Evolutionary conservation across 2,329 filamentous ascomycete genomes (phyloP).

Genomic region (Magnaporthales sp.): DNA sequence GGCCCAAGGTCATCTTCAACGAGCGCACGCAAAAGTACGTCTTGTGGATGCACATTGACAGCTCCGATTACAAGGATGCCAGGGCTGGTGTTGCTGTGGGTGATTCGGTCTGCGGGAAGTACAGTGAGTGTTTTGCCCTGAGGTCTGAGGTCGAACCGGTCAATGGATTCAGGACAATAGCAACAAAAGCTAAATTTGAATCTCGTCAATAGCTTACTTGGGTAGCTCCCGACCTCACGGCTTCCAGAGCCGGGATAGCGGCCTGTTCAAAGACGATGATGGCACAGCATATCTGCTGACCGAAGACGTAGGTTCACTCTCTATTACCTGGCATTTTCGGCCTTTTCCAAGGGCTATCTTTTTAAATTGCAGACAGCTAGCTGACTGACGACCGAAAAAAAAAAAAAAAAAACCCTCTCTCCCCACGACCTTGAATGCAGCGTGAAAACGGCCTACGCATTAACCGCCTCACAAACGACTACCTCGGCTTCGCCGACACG

Average conservation of each 20-base stretch:
- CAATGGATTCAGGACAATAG: too few species aligned
- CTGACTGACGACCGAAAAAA: not conserved
- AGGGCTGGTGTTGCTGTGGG: constrained; percentile 22
- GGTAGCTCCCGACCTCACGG: constrained; percentile 23
- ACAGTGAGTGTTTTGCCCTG: constrained; percentile 23
- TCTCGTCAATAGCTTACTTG: constrained; percentile 13
- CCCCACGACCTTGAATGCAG: too few species aligned
- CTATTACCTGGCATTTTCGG: not conserved
- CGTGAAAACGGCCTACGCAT: constrained; percentile 14
- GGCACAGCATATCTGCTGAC: constrained; percentile 52
- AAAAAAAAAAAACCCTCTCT: not conserved
- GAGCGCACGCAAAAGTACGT: constrained; percentile 35
- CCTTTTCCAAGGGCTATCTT: not conserved
- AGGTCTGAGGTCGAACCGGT: too few species aligned
- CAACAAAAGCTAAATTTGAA: too few species aligned
- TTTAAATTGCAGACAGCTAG: not conserved
- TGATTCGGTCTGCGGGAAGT: constrained; percentile 51
- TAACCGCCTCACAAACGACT: constrained; percentile 14
- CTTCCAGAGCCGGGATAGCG: constrained; percentile 37
- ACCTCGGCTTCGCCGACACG: constrained; percentile 9
- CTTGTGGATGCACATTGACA: constrained; percentile 61
- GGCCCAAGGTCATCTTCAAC: constrained; percentile 63
- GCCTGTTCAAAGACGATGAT: constrained; percentile 53
- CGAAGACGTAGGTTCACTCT: constrained; percentile 41
- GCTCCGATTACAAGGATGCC: constrained; percentile 25